Base-by-base conservation (phyloP, 305 asterid species). In the Solanum hybrid region DNA sequence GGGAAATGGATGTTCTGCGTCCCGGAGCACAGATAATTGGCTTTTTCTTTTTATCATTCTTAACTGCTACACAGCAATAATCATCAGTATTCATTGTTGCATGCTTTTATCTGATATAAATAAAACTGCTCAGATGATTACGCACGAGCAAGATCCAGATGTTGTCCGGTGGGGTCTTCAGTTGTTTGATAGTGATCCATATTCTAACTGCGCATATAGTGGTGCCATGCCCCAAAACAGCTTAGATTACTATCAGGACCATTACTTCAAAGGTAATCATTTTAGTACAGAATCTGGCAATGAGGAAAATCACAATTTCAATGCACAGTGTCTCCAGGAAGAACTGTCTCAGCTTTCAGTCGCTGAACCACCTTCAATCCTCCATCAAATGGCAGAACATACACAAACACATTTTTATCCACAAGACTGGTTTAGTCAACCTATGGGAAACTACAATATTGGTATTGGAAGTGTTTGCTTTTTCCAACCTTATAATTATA, bases 121-220 rank as follows among this genome's bases (percentile, higher is more conserved):
- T 86, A 80, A 36, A 35, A 57, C 26, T 42, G 40, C 31, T 81
- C 85, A 92, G 89, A 97, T 97, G 99, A 92, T 95, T 87, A 93
- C 98, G 10, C 94, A 95, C 67, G 99, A 97, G 90, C 98, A 96
- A 94, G 98, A 96, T 94, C 97, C 98, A 6, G 99, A 97, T 91
- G 98, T 97, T 88, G 93, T 97, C 89, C 95, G 95, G 87, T 97
- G 99, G 99, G 99, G 99, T 69, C 98, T 95, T 92, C 97, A 94
- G 94, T 95, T 97, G 89, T 97, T 97, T 57, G 98, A 96, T 37
- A 96, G 98, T 6, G 97, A 96, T 93, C 99, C 98, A 28, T 96
- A 96, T 91, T 91, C 98, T 39, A 93, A 93, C 90, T 94, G 91
- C 90, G 97, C 95, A 39, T 97, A 94, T 91, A 93, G 95, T 90